Evolutionary conservation across 805 yeast species (phyloP), one percentile per base, ranked within the genome.

Genomic region (Teunomyces barrocoloradensis): DNA sequence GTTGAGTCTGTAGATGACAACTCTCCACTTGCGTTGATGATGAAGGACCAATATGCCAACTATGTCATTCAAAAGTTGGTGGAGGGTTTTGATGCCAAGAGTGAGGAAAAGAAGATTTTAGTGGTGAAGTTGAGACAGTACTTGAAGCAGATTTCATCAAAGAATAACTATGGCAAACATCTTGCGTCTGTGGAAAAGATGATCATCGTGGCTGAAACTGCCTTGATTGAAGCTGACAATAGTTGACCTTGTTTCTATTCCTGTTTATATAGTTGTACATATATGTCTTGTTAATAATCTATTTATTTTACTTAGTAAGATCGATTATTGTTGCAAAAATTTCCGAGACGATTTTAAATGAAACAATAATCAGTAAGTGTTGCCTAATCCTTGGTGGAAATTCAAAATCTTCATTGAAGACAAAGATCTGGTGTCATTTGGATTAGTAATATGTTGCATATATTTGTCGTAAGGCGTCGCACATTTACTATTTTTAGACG

Each of bases 1-100:
- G 73, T 75, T 15, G 74, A 73, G 18, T 59, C 60, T 21, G 80
- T 85, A 33, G 80, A 75, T 45, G 91, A 85, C 53, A 78, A 79
- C 45, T 78, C 87, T 1, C 83, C 95, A 6, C 74, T 94, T 55
- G 87, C 91, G 20, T 74, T 85, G 49, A 91, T 94, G 98, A 90
- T 94, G 89, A 89, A 89, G 63, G 99, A 94, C 65, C 98, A 94
- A 64, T 94, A 86, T 69, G 99, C 98, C 20, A 94, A 94, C 66
- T 94, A 94, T 63, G 99, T 94, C 41, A 89, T 94, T 43, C 99
- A 94, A 66, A 91, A 92, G 65, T 77, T 94, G 57, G 91, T 94
- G 36, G 96, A 89, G 52, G 85, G 87, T 2, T 79, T 91, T 34
- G 81, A 80, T 51, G 67, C 75, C 6, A 66, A 59, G 35, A 86